Conservation (phyloP, 1,139 yeast species). For the Hyphopichia burtonii region DNA sequence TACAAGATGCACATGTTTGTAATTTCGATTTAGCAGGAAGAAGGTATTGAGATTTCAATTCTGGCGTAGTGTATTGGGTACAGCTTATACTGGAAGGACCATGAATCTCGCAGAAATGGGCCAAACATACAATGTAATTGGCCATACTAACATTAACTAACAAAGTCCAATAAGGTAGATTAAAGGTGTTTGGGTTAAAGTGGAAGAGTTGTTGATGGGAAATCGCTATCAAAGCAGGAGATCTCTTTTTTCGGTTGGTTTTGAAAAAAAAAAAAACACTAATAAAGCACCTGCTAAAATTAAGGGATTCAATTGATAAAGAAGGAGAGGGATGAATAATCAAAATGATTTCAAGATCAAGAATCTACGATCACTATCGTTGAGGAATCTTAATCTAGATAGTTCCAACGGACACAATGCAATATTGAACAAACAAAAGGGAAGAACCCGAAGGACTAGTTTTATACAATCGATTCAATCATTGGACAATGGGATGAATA, state of each 20-base stretch:
- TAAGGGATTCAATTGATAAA: no score
- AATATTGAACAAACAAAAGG: background rate
- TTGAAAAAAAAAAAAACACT: no score
- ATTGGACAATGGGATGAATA: slow-evolving; percentile 11
- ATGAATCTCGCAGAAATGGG: slow-evolving; percentile 85
- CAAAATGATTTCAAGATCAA: slow-evolving; percentile 8
- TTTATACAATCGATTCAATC: slow-evolving; percentile 10
- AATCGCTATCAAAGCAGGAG: no score
- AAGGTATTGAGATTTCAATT: slow-evolving; percentile 11
- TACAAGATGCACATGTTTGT: slow-evolving; percentile 61
- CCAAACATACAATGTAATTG: slow-evolving; percentile 52
- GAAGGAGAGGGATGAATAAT: slow-evolving; percentile 5
- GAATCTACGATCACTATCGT: slow-evolving; percentile 14
- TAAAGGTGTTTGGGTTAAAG: no score
- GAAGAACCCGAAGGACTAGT: slow-evolving; percentile 9
- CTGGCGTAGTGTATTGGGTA: slow-evolving; percentile 45
- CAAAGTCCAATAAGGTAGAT: no score
- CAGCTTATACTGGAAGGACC: slow-evolving; percentile 80
- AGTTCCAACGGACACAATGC: background rate
- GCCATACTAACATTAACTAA: slow-evolving; percentile 12
- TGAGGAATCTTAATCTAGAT: slow-evolving; percentile 15
- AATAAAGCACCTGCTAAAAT: no score
- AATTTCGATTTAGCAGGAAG: slow-evolving; percentile 29
- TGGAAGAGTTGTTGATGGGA: no score
- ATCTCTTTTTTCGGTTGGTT: background rate